Conservation (phyloP, 495 filamentous ascomycete species). For the Oidiodendron maius region DNA sequence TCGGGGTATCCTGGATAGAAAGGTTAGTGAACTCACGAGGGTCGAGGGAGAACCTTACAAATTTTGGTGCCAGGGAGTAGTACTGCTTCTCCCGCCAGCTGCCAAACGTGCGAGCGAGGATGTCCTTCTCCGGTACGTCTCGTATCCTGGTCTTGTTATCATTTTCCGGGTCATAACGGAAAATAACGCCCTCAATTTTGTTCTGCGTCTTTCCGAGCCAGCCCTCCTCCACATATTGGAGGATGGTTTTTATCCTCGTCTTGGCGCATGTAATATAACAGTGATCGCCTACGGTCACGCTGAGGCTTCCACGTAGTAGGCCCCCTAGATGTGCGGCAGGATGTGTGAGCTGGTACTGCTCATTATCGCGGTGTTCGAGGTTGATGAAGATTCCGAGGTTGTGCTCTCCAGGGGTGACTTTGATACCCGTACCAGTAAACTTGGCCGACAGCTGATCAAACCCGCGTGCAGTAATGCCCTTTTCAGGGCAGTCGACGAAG, state of each 20-base stretch:
- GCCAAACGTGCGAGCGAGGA: constrained; percentile 78
- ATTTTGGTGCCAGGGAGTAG: constrained; percentile 46
- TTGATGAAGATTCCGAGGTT: constrained; percentile 96
- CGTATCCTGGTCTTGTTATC: constrained; percentile 72
- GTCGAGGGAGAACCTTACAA: constrained; percentile 33
- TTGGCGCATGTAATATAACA: constrained; percentile 82
- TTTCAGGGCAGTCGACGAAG: constrained; percentile 87
- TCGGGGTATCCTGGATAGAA: constrained; percentile 48
- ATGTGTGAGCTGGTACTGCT: constrained; percentile 92
- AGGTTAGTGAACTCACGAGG: constrained; percentile 2
- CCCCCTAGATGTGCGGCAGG: constrained; percentile 90
- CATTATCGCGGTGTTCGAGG: constrained; percentile 69
- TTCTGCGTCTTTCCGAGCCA: constrained; percentile 92
- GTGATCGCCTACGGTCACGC: constrained; percentile 80
- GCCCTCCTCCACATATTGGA: constrained; percentile 89
- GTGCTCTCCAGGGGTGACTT: constrained; percentile 84
- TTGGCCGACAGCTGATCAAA: constrained; percentile 97
- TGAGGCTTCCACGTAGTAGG: constrained; percentile 72
- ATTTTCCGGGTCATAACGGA: constrained; percentile 75
- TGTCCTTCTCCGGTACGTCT: constrained; percentile 77
- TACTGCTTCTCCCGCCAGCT: constrained; percentile 64
- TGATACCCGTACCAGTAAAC: constrained; percentile 92
- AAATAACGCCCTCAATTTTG: constrained; percentile 85
- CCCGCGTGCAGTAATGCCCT: constrained; percentile 79
- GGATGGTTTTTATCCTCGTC: constrained; percentile 82